These are phyloP conservation scores for Claviceps sp. DNA, from an alignment of 2,329 filamentous ascomycete genomes.

Conservation along the genomic window DNA sequence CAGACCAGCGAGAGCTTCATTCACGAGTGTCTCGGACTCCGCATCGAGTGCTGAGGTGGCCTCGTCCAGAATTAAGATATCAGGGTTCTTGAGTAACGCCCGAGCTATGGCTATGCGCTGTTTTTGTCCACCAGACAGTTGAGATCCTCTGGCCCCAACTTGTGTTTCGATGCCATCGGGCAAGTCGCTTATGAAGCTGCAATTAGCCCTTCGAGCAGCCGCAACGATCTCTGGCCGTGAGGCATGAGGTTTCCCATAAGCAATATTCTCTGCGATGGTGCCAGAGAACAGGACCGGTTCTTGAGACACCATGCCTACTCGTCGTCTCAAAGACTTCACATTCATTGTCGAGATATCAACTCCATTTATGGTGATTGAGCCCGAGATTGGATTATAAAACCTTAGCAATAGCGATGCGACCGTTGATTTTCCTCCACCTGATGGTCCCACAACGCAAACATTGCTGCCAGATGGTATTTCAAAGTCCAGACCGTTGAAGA, in stretches of 20 bases:
- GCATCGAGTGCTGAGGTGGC: slow-evolving; percentile 92
- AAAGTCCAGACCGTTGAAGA: slow-evolving; percentile 82
- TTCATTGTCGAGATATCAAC: slow-evolving; percentile 78
- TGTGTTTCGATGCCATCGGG: slow-evolving; percentile 90
- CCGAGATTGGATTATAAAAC: slow-evolving; percentile 75
- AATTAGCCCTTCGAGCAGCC: slow-evolving; percentile 86
- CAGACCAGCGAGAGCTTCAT: slow-evolving; percentile 70
- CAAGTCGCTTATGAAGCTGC: slow-evolving; percentile 91
- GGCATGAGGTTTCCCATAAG: slow-evolving; percentile 75
- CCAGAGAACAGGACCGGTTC: slow-evolving; percentile 88
- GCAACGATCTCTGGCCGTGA: slow-evolving; percentile 68
- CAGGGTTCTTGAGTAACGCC: slow-evolving; percentile 85
- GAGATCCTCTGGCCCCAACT: slow-evolving; percentile 81
- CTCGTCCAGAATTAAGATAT: slow-evolving; percentile 94
- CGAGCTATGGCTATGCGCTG: slow-evolving; percentile 95
- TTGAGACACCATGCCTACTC: slow-evolving; percentile 90
- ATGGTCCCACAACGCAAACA: slow-evolving; percentile 91
- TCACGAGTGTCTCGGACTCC: slow-evolving; percentile 92
- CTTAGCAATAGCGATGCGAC: slow-evolving; percentile 82
- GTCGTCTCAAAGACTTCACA: slow-evolving; percentile 78
- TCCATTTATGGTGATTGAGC: slow-evolving; percentile 71
- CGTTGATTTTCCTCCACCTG: slow-evolving; percentile 90
- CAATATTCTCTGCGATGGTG: slow-evolving; percentile 76
- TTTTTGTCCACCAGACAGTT: slow-evolving; percentile 92
- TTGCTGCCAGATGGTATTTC: slow-evolving; percentile 87